Evolutionary conservation across 495 filamentous ascomycete species (phyloP), one percentile per base, ranked within the genome.

Genomic region (Xylaria cubensis): DNA sequence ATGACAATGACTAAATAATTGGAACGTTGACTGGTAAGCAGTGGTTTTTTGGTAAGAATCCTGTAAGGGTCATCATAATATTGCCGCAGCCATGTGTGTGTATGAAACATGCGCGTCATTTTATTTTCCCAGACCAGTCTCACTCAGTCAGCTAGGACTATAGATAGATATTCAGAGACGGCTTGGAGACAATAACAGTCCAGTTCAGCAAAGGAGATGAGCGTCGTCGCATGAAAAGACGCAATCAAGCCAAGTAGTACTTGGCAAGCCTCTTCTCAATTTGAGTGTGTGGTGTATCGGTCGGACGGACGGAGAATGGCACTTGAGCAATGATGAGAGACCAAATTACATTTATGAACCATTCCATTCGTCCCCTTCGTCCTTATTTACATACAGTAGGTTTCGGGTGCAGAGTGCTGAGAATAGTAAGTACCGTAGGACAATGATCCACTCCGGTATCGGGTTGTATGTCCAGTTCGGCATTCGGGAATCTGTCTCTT

Each of bases 71-170:
- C 24, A 44, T 44, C 44, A 17, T 10, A 24, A 21, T 41, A 26
- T 41, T 63, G 12, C 9, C 59, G n/a, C 4, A 21, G 36, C 59
- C 42, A 24, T 39, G 36, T 39, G 36, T 39, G 6, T 39, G 36
- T 39, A 39, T 42, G 61, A 44, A 64, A 64, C 61, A 64, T 44
- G 61, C 39, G 61, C 21, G 61, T 24, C 39, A 26, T 44, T 44
- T 42, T 42, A 42, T 64, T 64, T 13, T 44, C 21, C 21, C 39
- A 39, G 17, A 21, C n/a, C 34, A 39, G 17, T 61, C 34, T 12
- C 48, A 17, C 26, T 13, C 34, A n/a, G 63, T 65, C 63, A 36
- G 44, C 63, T 46, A 64, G 61, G 61, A 65, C 61, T n/a, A n/a
- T n/a, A n/a, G n/a, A n/a, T n/a, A n/a, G n/a, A n/a, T n/a, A n/a